Percentiles rank a stretch among this genome's conserved stretches.
phyloP scores from a whole-genome alignment of 176 grass and related monocot genomes.

The Bonia amplexicaulis region DNA sequence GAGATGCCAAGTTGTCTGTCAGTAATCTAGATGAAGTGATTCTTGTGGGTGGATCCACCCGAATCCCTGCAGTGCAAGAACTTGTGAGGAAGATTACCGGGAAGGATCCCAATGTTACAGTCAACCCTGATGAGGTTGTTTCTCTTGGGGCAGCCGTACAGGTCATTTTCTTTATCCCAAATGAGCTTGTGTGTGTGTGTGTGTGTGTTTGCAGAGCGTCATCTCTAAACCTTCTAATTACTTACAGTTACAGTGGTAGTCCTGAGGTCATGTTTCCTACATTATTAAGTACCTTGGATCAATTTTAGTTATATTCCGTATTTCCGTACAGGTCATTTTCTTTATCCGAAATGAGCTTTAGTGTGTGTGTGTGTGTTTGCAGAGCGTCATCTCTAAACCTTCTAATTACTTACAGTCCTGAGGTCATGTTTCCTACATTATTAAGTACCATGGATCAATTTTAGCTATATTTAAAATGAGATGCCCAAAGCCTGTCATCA shows the following conservation, averaged over 20 bases:
- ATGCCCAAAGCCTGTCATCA: not conserved
- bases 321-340: conserved; percentile 80
- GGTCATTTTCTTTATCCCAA: conserved; percentile 46
- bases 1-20: conserved; percentile 83
- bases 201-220: not conserved
- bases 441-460: not conserved
- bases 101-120: conserved; percentile 98
- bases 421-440: not conserved
- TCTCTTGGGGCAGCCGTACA: conserved; percentile 94
- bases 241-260: not conserved
- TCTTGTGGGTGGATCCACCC: conserved; percentile 95
- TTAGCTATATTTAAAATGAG: not conserved
- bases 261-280: not conserved
- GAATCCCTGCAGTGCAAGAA: conserved; percentile 92
- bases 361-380: not conserved
- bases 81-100: conserved; percentile 84
- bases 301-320: too few species aligned
- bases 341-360: conserved; percentile 1
- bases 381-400: not conserved
- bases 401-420: not conserved
- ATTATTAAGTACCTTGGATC: not conserved
- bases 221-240: not conserved
- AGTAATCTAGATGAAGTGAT: conserved; percentile 91
- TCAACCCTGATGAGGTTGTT: conserved; percentile 98
- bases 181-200: not conserved